Base-by-base conservation (phyloP, 129 eudicot genomes). In the Flaveria sonorensis region DNA sequence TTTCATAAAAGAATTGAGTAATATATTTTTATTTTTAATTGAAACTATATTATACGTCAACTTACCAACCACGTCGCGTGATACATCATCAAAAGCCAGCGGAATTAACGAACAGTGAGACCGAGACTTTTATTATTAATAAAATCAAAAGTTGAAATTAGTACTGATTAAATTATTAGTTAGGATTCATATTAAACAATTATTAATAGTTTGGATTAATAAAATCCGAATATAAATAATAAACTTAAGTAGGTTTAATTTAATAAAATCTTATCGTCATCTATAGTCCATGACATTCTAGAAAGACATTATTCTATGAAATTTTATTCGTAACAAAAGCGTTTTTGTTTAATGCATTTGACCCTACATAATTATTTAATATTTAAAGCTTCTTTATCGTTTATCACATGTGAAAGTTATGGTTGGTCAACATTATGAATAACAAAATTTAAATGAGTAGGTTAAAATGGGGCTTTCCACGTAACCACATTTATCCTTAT, bases 341-440 rank as follows among this genome's bases (percentile, higher is more conserved):
- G 30, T 6, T 68, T 12, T 57, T 40, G 7, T 60, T 59, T 53
- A 21, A 50, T 11, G 46, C 32, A n/a, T 45, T 23, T 12, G 65
- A 21, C 60, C 48, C 81, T 47, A 68, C 75, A 0, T 26, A 53
- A 75, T 0, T 26, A 3, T 55, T 53, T 4, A 23, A 3, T 11
- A 45, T 55, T 53, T 4, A 23, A 8, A 40, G 36, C 10, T 55
- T 42, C 4, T 23, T 65, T 18, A 23, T 11, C 14, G 46, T 4
- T 68, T 26, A 9, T 68, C 75, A 55, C 76, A 66, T 68, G 81
- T 68, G 50, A 56, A 68, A 15, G 24, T 24, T 28, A 20, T 46
- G 1, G 51, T 47, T 74, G 45, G 57, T 42, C 78, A 74, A 74
- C 10, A 7, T 21, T 15, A 53, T 42, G 46, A 10, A 68, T 13